Percentiles rank a stretch among this genome's conserved stretches.
phyloP scores from a whole-genome alignment of 2,329 filamentous ascomycete genomes.

The Neopestalotiopsis rosae region DNA sequence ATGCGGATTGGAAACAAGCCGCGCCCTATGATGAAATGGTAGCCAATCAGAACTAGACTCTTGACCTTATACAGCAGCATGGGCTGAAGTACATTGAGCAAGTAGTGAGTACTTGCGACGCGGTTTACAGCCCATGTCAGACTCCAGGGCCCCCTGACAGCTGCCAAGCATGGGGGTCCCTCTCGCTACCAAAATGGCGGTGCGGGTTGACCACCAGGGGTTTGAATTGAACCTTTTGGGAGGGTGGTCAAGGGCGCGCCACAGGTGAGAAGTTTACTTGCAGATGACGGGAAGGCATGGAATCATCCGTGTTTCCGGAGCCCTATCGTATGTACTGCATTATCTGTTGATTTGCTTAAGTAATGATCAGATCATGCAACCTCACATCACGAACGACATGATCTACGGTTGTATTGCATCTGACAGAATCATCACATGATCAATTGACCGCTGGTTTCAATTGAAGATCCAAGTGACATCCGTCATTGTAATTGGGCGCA shows the following conservation, averaged over 20 bases:
- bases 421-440: too few species aligned
- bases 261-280: neutral
- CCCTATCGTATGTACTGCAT: neutral
- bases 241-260: neutral
- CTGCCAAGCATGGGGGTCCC: neutral
- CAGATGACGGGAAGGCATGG: neutral
- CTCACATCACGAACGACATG: neutral
- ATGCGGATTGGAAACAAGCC: neutral
- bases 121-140: too few species aligned
- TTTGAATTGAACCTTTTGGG: neutral
- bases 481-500: too few species aligned
- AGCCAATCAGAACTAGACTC: neutral
- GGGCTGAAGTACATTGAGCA: neutral
- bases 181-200: neutral
- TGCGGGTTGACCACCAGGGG: neutral
- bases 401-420: too few species aligned
- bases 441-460: too few species aligned
- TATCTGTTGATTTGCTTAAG: neutral
- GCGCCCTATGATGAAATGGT: neutral
- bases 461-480: too few species aligned
- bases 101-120: neutral
- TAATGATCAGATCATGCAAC: neutral
- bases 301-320: neutral
- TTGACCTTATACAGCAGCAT: neutral
- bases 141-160: neutral